phyloP scores from a whole-genome alignment of 2,329 filamentous ascomycete species.

The Pseudomassariella vexata region DNA sequence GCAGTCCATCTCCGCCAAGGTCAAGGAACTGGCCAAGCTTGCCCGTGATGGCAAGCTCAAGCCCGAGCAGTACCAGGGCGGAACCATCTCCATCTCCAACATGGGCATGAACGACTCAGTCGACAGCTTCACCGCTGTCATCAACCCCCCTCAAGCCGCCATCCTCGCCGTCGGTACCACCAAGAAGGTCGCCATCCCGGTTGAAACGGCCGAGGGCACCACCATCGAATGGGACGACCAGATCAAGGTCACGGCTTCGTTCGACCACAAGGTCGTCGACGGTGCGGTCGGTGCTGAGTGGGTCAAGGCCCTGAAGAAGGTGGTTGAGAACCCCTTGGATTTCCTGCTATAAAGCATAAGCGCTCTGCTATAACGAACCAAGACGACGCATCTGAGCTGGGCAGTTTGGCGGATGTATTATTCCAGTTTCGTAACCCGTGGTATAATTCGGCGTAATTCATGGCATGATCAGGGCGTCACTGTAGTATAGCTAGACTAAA shows the following conservation, averaged over 20 bases:
- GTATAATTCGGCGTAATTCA: no score
- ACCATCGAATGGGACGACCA: slow-evolving; percentile 91
- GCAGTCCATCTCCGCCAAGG: slow-evolving; percentile 75
- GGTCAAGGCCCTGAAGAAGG: slow-evolving; percentile 95
- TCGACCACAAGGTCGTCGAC: slow-evolving; percentile 98
- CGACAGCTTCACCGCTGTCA: slow-evolving; percentile 95
- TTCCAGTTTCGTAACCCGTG: no score
- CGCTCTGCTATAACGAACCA: slow-evolving; percentile 2
- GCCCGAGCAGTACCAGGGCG: slow-evolving; percentile 98
- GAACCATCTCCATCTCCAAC: slow-evolving; percentile 99
- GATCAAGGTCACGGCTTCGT: slow-evolving; percentile 90
- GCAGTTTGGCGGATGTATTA: no score
- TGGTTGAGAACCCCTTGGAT: slow-evolving; percentile 93
- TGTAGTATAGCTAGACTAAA: no score
- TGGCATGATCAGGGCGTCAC: no score
- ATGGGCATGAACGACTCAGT: slow-evolving; percentile 99
- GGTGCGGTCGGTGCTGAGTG: slow-evolving; percentile 95
- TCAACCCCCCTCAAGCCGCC: slow-evolving; percentile 95
- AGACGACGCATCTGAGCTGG: background rate
- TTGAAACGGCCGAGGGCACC: slow-evolving; percentile 77
- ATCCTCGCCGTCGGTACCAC: slow-evolving; percentile 94
- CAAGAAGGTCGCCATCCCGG: slow-evolving; percentile 88
- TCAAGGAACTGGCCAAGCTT: slow-evolving; percentile 97
- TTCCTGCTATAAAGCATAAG: slow-evolving; percentile 84
- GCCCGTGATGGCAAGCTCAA: slow-evolving; percentile 97